phyloP scores from a whole-genome alignment of 192 early-diverging fungal species.

The Coemansia sp. region DNA sequence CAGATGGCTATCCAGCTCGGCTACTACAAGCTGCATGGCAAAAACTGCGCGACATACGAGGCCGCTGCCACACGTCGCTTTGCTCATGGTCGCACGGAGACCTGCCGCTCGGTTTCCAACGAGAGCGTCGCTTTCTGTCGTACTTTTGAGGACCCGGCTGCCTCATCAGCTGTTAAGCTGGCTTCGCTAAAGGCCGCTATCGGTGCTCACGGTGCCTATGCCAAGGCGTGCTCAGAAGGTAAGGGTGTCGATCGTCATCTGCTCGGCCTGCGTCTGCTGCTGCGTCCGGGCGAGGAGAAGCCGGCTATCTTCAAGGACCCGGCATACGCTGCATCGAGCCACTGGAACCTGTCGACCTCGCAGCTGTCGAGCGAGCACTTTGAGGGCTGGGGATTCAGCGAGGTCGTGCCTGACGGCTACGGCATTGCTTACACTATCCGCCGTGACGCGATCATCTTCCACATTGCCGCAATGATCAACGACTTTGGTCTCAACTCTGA shows the following conservation, averaged over 20 bases:
- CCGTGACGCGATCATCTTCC: conserved; percentile 80
- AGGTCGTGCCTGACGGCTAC: conserved; percentile 87
- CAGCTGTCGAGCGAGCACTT: conserved; percentile 91
- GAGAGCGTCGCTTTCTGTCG: conserved; percentile 82
- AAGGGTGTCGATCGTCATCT: conserved; percentile 89
- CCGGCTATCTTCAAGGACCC: conserved; percentile 85
- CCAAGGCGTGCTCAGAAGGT: conserved; percentile 75
- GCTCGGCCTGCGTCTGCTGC: conserved; percentile 73
- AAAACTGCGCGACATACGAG: conserved; percentile 83
- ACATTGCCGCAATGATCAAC: conserved; percentile 72
- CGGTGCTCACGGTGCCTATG: conserved; percentile 75
- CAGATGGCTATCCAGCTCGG: conserved; percentile 97
- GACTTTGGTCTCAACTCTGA: conserved; percentile 55
- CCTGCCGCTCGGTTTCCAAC: conserved; percentile 72
- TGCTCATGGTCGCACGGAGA: conserved; percentile 91
- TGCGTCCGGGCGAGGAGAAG: conserved; percentile 74
- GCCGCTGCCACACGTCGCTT: conserved; percentile 87
- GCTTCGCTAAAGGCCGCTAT: conserved; percentile 73
- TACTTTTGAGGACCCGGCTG: conserved; percentile 72
- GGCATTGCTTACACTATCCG: conserved; percentile 96
- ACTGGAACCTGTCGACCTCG: conserved; percentile 92
- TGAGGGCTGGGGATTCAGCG: conserved; percentile 89
- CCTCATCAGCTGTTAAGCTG: conserved; percentile 58
- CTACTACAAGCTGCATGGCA: conserved; percentile 92
- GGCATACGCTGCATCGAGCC: conserved; percentile 69